Evolutionary conservation across 2,329 filamentous ascomycete species (phyloP).

Genomic region (Penicillium sp.): DNA sequence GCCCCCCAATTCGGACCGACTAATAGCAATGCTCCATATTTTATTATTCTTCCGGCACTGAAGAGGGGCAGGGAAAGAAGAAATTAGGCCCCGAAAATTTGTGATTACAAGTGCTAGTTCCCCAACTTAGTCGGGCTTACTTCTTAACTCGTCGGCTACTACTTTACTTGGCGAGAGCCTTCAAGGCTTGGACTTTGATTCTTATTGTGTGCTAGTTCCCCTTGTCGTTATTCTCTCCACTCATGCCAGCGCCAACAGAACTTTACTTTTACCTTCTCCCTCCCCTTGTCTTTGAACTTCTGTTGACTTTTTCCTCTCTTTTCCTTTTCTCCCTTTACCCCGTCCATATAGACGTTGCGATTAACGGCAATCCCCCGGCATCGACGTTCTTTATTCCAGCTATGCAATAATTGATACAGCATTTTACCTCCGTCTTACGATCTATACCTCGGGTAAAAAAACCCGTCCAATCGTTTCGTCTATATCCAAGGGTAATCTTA

Average conservation of each 20-base stretch:
- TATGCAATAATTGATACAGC: neutral
- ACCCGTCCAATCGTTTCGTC: neutral
- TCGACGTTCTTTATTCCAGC: neutral
- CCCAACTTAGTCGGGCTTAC: neutral
- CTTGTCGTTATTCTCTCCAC: neutral
- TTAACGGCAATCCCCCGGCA: neutral
- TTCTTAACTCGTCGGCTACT: neutral
- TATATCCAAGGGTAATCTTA: neutral
- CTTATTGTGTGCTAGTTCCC: neutral
- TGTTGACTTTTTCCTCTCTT: neutral
- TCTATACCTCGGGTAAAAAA: neutral
- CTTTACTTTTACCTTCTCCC: neutral
- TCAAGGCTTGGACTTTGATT: neutral
- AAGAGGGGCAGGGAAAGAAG: neutral
- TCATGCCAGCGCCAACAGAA: neutral
- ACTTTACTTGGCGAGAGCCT: no score
- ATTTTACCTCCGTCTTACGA: neutral
- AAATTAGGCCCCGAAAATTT: neutral
- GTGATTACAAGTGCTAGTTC: neutral
- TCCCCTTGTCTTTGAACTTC: conserved; percentile 1
- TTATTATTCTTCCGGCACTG: neutral
- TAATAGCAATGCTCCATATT: neutral
- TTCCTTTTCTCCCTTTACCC: neutral
- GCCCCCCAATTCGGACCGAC: neutral
- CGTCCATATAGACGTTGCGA: neutral